Base-by-base conservation (phyloP, 305 asterid species). In the Salvia sclarea region DNA sequence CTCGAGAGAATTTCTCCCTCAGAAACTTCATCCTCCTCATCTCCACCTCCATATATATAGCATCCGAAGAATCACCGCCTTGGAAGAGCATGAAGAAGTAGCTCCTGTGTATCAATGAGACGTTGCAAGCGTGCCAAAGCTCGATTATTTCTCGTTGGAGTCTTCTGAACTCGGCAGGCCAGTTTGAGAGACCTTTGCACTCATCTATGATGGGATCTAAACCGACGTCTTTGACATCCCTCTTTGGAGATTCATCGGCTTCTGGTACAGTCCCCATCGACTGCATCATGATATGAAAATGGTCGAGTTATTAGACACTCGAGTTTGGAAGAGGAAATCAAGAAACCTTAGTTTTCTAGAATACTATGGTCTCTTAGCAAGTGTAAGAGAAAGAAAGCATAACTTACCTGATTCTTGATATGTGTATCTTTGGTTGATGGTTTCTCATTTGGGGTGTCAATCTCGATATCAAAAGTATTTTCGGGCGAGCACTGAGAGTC, bases 31-130 rank as follows among this genome's bases (percentile, higher is more conserved):
- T 79, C 80, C 97, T 86, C 80, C 99, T 84, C 68, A 83, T 37
- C 72, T 94, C 99, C 0, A 94, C 98, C 84, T 89, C 92, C 75
- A 94, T 63, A 79, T 94, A 94, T 75, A 91, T 78, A 47, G 98
- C 89, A 45, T 94, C 99, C 4, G 91, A 79, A 0, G 93, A 84
- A 74, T 94, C 99, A 5, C 97, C 95, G 5, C 99, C 97, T 80
- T 78, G 95, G 76, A 94, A 94, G 20, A 94, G 86, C 69, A 86
- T 83, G 87, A 75, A 87, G 79, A 94, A 94, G 72, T 91, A 94
- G 63, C 95, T 85, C 69, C 99, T 78, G 72, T 94, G 98, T 33
- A 84, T 88, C 14, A 94, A 73, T 3, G 98, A 91, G 47, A 88
- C 89, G 28, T 86, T 76, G 83, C 99, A 94, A 58, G 75, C 85